Conservation (phyloP, 225 moss, liverwort and hornwort genomes). For the Neckera pumila region DNA sequence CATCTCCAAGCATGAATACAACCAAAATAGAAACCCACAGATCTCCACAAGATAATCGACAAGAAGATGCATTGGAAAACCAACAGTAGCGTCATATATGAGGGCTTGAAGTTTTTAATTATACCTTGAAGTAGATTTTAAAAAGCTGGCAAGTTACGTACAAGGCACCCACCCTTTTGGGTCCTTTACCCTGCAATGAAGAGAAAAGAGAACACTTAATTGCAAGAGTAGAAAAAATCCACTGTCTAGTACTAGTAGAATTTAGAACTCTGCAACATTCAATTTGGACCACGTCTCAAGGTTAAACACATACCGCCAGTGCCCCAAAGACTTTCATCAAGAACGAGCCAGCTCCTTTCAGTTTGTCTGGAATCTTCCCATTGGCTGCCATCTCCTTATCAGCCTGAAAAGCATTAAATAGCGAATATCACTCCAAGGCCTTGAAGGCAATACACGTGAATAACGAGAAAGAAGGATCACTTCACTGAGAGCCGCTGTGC, state of each 20-base stretch:
- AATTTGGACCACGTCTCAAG: neutral
- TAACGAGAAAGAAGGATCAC: neutral
- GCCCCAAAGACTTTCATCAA: constrained; percentile 97
- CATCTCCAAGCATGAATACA: neutral
- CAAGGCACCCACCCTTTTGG: constrained; percentile 85
- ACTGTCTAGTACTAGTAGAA: neutral
- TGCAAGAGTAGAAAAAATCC: neutral
- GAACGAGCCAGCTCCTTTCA: constrained; percentile 93
- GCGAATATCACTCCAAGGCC: neutral
- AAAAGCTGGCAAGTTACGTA: constrained; percentile 96
- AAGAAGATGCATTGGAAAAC: neutral
- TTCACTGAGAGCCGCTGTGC: neutral
- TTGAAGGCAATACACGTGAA: neutral
- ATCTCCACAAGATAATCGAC: neutral
- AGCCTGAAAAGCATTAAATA: constrained; percentile 34
- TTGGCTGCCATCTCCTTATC: constrained; percentile 76
- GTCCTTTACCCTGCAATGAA: constrained; percentile 74
- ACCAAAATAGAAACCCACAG: neutral
- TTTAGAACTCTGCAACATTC: neutral
- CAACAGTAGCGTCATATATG: neutral
- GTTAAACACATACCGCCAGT: constrained; percentile 53
- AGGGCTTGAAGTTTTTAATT: neutral
- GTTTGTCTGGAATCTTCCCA: constrained; percentile 88
- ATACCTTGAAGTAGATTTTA: constrained; percentile 93
- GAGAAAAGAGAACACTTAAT: neutral